Base-by-base conservation (phyloP, 2,329 filamentous ascomycete species). In the Penicillium sp. region DNA sequence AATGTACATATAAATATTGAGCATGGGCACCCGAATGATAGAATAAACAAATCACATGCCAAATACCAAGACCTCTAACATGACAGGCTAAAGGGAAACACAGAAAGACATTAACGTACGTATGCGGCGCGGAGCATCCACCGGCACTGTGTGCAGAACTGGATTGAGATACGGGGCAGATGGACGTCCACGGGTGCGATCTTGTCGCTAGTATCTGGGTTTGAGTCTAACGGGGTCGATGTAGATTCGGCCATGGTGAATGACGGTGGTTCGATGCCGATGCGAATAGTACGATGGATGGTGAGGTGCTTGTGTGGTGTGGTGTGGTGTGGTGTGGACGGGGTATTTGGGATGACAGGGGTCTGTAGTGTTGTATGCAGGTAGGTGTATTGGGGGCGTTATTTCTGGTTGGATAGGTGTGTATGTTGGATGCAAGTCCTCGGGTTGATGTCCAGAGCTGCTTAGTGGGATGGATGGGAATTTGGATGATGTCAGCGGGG, bases 91-190 rank as follows among this genome's bases (percentile, higher is more conserved):
- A 26, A n/a, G 40, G 13, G 26, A 10, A 7, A 13, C 2, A 26
- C 7, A 3, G 24, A 2, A 32, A 26, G 28, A 21, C 3, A 21
- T 6, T 2, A 21, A 61, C 79, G 59, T 79, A 91, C 88, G 69
- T 93, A 95, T 58, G 88, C 87, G 32, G 88, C 88, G 53, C 88
- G 75, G 10, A 94, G 73, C 80, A 93, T 87, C 88, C 89, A 95
- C 72, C 87, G 87, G 71, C 89, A 96, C 72, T 95, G 88, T 0
- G 88, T 95, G 73, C 90, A 96, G 72, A 87, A 96, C 58, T 85
- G 81, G 63, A 96, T 95, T n/a, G 84, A 83, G 46, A 96, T 77
- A 40, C 88, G 81, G 3, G 89, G 89, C 10, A 87, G 28, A 42
- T 42, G 40, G 40, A 22, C 4, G 28, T 42, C n/a, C 6, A 5